A percentile compares a stretch with the other conserved stretches of the same genome.
phyloP scores from a whole-genome alignment of 306 rosid species.

The Lagenaria siceraria region DNA sequence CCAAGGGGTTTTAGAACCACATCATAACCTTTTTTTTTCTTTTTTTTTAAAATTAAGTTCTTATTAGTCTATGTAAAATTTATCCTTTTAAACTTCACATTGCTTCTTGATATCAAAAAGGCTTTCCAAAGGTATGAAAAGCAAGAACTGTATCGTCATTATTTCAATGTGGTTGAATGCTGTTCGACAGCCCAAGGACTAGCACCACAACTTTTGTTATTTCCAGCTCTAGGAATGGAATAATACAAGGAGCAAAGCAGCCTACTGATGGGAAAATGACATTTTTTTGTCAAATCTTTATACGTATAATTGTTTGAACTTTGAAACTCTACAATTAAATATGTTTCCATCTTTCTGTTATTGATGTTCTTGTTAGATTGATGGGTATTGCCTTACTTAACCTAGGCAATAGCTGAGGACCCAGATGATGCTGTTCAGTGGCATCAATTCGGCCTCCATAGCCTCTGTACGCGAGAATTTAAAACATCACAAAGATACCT shows the following conservation, averaged over 20 bases:
- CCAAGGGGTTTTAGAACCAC: not conserved
- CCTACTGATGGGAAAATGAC: not conserved
- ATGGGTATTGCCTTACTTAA: conserved; percentile 1
- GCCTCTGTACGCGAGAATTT: conserved; percentile 67
- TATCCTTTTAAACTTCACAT: not conserved
- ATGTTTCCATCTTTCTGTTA: not conserved
- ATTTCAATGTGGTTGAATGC: not conserved
- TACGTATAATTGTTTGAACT: not conserved
- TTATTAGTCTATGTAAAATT: not conserved
- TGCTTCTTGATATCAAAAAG: not conserved
- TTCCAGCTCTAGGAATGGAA: not conserved
- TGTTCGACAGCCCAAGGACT: not conserved
- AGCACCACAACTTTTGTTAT: not conserved
- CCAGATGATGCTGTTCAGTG: conserved; percentile 87
- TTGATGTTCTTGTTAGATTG: conserved; percentile 9
- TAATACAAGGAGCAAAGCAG: not conserved
- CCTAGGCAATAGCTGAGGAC: conserved; percentile 74
- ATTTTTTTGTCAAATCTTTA: not conserved
- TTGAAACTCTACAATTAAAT: not conserved
- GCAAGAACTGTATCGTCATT: not conserved
- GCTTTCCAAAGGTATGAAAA: not conserved
- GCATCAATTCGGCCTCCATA: conserved; percentile 95
- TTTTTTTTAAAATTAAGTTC: not conserved
- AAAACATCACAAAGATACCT: conserved; percentile 66
- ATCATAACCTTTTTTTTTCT: not conserved